Percentiles rank a stretch among this genome's conserved stretches.
These are phyloP conservation scores for Hirsutella minnesotensis DNA, from an alignment of 2,329 filamentous ascomycete genomes.

Conservation along the genomic window DNA sequence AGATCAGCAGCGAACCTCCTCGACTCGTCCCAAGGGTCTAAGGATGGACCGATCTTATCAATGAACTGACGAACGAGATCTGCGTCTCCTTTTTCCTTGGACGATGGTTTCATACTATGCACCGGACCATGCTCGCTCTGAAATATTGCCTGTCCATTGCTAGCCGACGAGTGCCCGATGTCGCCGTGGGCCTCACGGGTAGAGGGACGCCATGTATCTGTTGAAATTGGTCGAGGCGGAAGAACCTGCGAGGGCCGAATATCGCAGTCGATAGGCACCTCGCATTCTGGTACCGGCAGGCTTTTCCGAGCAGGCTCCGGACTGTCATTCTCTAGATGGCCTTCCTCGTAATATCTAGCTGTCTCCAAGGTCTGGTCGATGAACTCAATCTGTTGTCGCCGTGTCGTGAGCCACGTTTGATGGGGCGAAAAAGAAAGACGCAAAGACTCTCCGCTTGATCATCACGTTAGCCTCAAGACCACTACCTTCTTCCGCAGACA, in stretches of 20 bases:
- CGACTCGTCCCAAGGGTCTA: constrained; percentile 1
- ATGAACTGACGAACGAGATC: not conserved
- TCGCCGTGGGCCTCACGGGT: no score
- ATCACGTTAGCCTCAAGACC: not conserved
- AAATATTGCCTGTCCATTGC: no score
- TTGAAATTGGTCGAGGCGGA: no score
- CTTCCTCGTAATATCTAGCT: not conserved
- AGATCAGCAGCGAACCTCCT: not conserved
- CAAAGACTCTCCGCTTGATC: not conserved
- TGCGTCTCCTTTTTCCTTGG: not conserved
- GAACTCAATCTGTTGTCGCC: not conserved
- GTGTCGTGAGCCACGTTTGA: not conserved
- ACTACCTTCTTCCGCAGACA: no score
- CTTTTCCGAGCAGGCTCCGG: no score
- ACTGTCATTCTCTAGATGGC: not conserved
- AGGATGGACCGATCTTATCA: not conserved
- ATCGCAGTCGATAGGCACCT: no score
- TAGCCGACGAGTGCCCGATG: no score
- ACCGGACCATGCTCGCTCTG: no score
- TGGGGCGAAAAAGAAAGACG: not conserved
- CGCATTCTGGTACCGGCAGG: no score
- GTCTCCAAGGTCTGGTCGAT: not conserved
- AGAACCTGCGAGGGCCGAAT: no score
- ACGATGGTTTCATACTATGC: no score
- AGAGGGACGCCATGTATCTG: no score